Percentiles rank a stretch among this genome's conserved stretches.
phyloP scores from a whole-genome alignment of 1,139 yeast genomes.

The Candida sojae region DNA sequence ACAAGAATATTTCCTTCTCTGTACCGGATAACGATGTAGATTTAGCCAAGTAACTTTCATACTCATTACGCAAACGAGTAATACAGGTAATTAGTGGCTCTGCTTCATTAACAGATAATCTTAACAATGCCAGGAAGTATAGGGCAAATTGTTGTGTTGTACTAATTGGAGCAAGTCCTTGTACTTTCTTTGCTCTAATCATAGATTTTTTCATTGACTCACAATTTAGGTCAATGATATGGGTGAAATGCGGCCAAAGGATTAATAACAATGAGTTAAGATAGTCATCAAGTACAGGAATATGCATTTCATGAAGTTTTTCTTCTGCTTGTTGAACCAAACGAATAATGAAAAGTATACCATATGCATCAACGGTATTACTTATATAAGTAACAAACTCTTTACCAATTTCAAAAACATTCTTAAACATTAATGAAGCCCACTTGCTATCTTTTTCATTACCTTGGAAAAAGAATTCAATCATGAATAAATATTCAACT shows the following conservation, averaged over 20 bases:
- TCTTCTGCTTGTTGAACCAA: conserved; percentile 64
- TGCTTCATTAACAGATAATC: conserved; percentile 47
- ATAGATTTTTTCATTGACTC: conserved; percentile 54
- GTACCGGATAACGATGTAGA: conserved; percentile 41
- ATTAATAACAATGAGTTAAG: conserved; percentile 64
- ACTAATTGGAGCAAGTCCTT: conserved; percentile 53
- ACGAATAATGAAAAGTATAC: conserved; percentile 75
- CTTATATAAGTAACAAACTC: conserved; percentile 28
- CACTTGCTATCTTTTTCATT: conserved; percentile 48
- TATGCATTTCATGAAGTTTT: conserved; percentile 62
- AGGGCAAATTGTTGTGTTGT: conserved; percentile 82
- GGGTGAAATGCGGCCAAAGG: conserved; percentile 87
- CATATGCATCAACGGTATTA: conserved; percentile 67
- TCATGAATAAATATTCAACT: conserved; percentile 74
- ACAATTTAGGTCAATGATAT: conserved; percentile 73
- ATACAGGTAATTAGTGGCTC: conserved; percentile 80
- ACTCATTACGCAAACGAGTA: conserved; percentile 71
- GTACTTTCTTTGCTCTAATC: conserved; percentile 23
- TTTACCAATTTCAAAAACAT: conserved; percentile 45
- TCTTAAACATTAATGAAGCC: conserved; percentile 54
- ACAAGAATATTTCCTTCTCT: conserved; percentile 71
- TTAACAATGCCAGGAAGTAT: conserved; percentile 70
- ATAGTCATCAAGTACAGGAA: conserved; percentile 77
- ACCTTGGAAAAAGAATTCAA: conserved; percentile 65
- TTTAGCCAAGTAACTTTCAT: conserved; percentile 75